These are phyloP conservation scores for Heliocybe sulcata DNA, from an alignment of 1,284 basidiomycete species.

Conservation along the genomic window DNA sequence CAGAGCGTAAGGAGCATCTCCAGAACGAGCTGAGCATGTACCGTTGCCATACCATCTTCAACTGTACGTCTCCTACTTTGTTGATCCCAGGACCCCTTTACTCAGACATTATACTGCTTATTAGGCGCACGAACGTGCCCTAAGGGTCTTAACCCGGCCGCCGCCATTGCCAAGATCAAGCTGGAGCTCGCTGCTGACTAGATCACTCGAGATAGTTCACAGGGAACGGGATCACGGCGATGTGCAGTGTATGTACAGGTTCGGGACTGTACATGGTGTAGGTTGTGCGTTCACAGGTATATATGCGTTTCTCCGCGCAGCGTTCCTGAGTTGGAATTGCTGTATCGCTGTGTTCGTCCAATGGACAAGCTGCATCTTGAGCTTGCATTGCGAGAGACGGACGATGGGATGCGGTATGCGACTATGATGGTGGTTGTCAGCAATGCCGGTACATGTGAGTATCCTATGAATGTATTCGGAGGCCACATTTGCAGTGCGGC, in stretches of 20 bases:
- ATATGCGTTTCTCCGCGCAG: too few relatives aligned
- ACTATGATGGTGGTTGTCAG: too few relatives aligned
- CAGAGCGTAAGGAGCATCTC: slow-evolving; percentile 84
- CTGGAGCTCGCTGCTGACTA: slow-evolving; percentile 79
- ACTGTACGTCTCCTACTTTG: slow-evolving; percentile 39
- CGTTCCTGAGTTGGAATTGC: too few relatives aligned
- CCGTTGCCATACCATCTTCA: slow-evolving; percentile 94
- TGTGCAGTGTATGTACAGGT: background rate
- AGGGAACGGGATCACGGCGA: background rate
- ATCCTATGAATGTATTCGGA: too few relatives aligned
- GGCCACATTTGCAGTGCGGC: too few relatives aligned
- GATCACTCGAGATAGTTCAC: background rate
- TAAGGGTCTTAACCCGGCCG: slow-evolving; percentile 91
- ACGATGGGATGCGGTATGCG: too few relatives aligned
- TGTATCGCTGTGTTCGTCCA: too few relatives aligned
- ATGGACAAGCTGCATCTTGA: too few relatives aligned
- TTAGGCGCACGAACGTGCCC: slow-evolving; percentile 85
- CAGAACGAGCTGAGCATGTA: slow-evolving; percentile 96
- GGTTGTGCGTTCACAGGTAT: background rate
- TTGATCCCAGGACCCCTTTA: slow-evolving; percentile 1
- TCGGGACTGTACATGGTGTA: background rate
- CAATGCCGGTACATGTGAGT: too few relatives aligned
- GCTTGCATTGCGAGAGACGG: too few relatives aligned
- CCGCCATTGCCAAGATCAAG: slow-evolving; percentile 86
- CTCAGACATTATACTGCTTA: slow-evolving; percentile 1